These are phyloP conservation scores for Fraxinus anomala DNA, from an alignment of 257 asterid species.

Conservation along the genomic window DNA sequence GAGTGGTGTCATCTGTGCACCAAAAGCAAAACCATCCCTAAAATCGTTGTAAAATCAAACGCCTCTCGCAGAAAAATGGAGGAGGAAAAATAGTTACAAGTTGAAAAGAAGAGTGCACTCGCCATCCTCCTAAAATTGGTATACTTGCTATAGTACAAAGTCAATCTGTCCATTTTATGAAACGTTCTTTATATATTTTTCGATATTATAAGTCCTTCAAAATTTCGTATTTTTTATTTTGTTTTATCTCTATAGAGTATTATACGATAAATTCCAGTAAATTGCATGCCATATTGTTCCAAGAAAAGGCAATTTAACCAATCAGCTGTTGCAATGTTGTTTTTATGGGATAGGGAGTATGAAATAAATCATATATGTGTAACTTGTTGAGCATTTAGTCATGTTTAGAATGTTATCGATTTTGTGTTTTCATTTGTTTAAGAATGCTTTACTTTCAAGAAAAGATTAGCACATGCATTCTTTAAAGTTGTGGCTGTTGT, in stretches of 20 bases:
- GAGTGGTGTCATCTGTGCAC: background rate
- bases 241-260: background rate
- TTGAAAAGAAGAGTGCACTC: background rate
- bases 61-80: background rate
- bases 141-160: background rate
- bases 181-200: background rate
- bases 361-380: background rate
- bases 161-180: background rate
- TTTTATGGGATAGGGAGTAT: background rate
- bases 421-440: slow-evolving; percentile 2
- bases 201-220: background rate
- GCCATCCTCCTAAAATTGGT: background rate
- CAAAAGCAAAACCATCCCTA: background rate
- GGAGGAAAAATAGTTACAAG: background rate
- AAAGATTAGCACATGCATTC: background rate
- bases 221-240: background rate
- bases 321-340: background rate
- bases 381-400: slow-evolving; percentile 12
- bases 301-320: background rate
- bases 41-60: background rate
- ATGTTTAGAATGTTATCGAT: slow-evolving; percentile 5
- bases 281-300: background rate
- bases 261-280: background rate
- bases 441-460: slow-evolving; percentile 12
- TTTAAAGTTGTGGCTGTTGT: slow-evolving; percentile 6